A percentile compares a stretch with the other conserved stretches of the same genome.
phyloP scores from a whole-genome alignment of 2,329 filamentous ascomycete genomes.

The Fusarium oligoseptatum region DNA sequence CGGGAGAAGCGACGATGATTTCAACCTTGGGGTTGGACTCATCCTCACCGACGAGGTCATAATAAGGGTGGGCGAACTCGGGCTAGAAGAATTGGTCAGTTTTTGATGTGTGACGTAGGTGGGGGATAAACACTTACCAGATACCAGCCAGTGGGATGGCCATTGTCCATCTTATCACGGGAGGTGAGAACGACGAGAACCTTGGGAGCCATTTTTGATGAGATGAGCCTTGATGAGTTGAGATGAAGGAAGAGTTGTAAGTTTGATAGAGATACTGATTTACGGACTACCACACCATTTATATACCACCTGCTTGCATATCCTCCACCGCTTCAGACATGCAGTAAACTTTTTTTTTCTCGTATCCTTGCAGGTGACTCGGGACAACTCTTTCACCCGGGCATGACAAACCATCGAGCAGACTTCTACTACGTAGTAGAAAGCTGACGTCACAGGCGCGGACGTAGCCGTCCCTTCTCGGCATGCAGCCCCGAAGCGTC shows the following conservation, averaged over 20 bases:
- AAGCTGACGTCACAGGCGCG: conserved; percentile 35
- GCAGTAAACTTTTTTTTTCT: conserved; percentile 1
- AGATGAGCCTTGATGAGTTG: too few relatives aligned
- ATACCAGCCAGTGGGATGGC: conserved; percentile 77
- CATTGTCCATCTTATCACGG: conserved; percentile 63
- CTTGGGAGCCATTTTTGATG: conserved; percentile 64
- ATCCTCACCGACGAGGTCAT: conserved; percentile 60
- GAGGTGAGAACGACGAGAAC: conserved; percentile 80
- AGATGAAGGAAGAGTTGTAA: neutral
- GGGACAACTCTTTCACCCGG: conserved; percentile 24
- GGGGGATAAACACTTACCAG: conserved; percentile 61
- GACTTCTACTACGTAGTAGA: neutral
- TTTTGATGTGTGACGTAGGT: neutral
- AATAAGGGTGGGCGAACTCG: conserved; percentile 75
- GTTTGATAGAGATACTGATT: neutral
- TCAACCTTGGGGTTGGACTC: conserved; percentile 59
- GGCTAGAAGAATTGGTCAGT: conserved; percentile 54
- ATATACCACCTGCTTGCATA: conserved; percentile 22
- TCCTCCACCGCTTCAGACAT: conserved; percentile 10
- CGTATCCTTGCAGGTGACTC: conserved; percentile 18
- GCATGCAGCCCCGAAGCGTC: conserved; percentile 26
- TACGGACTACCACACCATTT: conserved; percentile 15
- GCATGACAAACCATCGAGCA: conserved; percentile 33
- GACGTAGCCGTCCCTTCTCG: conserved; percentile 39
- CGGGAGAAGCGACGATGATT: conserved; percentile 71